Evolutionary conservation across 352 stramenopile genomes (phyloP).

Genomic region (Pythium monospermum): DNA sequence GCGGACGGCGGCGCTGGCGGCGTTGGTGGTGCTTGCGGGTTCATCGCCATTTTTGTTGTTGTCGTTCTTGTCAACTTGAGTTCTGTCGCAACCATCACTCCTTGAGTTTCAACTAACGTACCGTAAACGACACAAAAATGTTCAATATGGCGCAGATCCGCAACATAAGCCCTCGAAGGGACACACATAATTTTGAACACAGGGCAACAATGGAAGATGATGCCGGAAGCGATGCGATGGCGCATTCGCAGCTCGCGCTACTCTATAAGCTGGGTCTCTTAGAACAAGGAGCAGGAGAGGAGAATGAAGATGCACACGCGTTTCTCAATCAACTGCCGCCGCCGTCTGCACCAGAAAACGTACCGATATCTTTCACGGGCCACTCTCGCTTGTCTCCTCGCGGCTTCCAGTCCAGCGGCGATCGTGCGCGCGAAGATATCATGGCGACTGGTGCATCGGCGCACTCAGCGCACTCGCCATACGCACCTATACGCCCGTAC

Average conservation of each 20-base stretch:
- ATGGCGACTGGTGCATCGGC: no score
- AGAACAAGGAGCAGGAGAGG: constrained; percentile 22
- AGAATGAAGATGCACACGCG: constrained; percentile 22
- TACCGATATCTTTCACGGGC: no score
- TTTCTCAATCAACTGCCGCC: constrained; percentile 23
- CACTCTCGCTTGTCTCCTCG: background rate
- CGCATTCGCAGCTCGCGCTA: constrained; percentile 41
- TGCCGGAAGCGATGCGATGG: constrained; percentile 29
- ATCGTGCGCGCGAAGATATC: background rate
- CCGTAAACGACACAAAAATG: no score
- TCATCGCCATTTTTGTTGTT: no score
- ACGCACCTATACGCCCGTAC: background rate
- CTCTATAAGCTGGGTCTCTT: constrained; percentile 48
- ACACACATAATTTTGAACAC: background rate
- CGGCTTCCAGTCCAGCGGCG: constrained; percentile 12
- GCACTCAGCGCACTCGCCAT: background rate
- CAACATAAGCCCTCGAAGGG: no score
- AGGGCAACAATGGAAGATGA: constrained; percentile 12
- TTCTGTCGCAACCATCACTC: no score
- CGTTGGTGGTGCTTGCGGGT: no score
- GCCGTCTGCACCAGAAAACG: background rate
- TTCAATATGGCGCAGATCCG: no score
- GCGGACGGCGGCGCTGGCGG: no score
- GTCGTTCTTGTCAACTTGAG: no score
- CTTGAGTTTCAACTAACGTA: no score